Percentiles rank a stretch among this genome's conserved stretches.
Conservation (phyloP, 305 asterid genomes). For the Fraxinus greggii region DNA sequence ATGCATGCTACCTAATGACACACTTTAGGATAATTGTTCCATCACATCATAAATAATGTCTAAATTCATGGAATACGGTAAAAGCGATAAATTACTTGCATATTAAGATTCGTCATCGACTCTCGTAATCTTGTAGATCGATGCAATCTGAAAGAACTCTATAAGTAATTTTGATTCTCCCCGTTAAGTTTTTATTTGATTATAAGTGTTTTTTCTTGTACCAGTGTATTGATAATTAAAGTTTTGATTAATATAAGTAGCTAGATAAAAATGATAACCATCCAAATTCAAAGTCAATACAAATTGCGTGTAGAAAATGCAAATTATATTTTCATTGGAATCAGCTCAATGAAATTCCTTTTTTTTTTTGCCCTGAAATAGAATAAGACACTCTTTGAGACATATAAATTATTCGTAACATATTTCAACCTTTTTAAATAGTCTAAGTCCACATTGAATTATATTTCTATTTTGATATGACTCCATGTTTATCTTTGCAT, state of each 20-base stretch:
- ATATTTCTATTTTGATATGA: neutral
- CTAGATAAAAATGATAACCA: neutral
- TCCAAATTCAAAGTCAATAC: conserved; percentile 16
- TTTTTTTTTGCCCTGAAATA: neutral
- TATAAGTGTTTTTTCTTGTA: neutral
- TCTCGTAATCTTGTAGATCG: neutral
- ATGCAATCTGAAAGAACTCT: neutral
- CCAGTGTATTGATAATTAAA: neutral
- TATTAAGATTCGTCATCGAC: neutral
- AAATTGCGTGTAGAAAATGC: conserved; percentile 29
- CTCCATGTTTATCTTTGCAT: neutral
- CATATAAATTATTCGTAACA: neutral
- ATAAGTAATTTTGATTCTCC: neutral
- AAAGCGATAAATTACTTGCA: neutral
- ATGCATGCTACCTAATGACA: neutral
- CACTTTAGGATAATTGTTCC: neutral
- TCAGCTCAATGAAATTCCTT: neutral
- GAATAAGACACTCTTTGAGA: neutral
- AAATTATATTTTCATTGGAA: neutral
- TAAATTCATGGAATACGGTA: neutral
- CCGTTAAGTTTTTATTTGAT: neutral
- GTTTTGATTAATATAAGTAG: neutral
- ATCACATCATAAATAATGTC: neutral
- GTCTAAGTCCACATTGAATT: neutral
- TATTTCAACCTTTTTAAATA: neutral